Evolutionary conservation across 345 rosid genomes (phyloP).

Genomic region (Pistacia atlantica): DNA sequence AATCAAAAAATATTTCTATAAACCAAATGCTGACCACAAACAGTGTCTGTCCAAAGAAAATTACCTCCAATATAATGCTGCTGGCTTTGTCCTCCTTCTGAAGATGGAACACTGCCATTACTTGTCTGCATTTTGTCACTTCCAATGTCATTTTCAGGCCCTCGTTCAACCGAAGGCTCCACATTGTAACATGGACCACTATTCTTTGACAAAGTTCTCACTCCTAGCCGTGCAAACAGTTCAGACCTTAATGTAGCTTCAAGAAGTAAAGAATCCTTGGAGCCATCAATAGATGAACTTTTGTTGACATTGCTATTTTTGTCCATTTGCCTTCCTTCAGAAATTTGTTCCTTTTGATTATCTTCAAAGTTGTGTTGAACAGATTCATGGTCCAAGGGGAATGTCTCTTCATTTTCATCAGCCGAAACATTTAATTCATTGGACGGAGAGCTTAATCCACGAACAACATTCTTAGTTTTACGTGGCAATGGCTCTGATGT

Average conservation of each 20-base stretch:
- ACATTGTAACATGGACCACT: conserved; percentile 39
- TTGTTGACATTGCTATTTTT: conserved; percentile 18
- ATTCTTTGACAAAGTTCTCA: conserved; percentile 46
- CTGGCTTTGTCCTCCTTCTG: conserved; percentile 45
- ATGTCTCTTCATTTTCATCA: conserved; percentile 64
- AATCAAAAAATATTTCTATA: neutral
- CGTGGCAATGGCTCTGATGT: conserved; percentile 73
- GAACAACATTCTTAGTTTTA: conserved; percentile 45
- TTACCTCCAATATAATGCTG: conserved; percentile 55
- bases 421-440: conserved; percentile 52
- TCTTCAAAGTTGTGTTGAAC: conserved; percentile 36
- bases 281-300: conserved; percentile 28
- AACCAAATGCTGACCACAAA: neutral
- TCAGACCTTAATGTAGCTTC: conserved; percentile 89
- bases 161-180: conserved; percentile 49
- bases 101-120: conserved; percentile 45
- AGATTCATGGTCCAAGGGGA: conserved; percentile 51
- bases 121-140: conserved; percentile 64
- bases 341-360: conserved; percentile 34
- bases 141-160: conserved; percentile 53
- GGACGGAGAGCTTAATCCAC: conserved; percentile 53
- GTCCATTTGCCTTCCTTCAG: conserved; percentile 33
- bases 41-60: conserved; percentile 7
- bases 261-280: conserved; percentile 59
- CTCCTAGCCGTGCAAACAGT: conserved; percentile 67